phyloP scores from a whole-genome alignment of 805 yeast genomes.

The Debaryomyces hansenii region DNA sequence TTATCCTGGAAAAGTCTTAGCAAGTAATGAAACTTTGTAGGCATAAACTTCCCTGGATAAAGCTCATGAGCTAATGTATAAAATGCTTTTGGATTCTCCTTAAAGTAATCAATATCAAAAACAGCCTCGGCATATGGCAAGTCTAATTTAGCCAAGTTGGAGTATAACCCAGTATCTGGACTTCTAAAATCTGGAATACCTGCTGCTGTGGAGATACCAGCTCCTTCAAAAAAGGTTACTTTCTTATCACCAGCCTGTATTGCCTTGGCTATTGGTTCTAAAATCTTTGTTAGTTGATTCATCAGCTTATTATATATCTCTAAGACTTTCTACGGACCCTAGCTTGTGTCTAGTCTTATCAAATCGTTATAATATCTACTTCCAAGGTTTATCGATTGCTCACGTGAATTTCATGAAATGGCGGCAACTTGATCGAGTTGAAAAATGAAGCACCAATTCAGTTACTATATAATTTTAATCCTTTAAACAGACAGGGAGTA shows the following conservation, averaged over 20 bases:
- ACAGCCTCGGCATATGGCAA: conserved; percentile 96
- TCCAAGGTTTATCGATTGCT: neutral
- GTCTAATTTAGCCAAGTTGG: conserved; percentile 69
- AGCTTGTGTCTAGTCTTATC: no score
- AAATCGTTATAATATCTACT: no score
- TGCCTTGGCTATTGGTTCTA: conserved; percentile 31
- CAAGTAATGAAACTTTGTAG: conserved; percentile 79
- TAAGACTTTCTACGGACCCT: no score
- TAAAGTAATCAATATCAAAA: conserved; percentile 82
- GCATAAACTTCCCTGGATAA: conserved; percentile 83
- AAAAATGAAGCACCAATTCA: neutral
- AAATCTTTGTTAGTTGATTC: conserved; percentile 10
- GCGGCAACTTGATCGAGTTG: neutral
- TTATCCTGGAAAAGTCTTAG: conserved; percentile 67
- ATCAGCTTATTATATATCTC: neutral
- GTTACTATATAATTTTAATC: no score
- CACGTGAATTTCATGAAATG: neutral
- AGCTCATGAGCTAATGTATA: conserved; percentile 80
- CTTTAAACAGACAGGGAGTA: neutral
- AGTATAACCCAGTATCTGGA: conserved; percentile 85
- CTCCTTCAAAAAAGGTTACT: conserved; percentile 78
- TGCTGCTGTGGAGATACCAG: conserved; percentile 90
- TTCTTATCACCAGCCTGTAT: conserved; percentile 35
- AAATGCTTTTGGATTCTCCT: conserved; percentile 77
- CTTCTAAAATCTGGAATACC: conserved; percentile 96